Base-by-base conservation (phyloP, 2,329 filamentous ascomycete species). In the Drechslera avenae region DNA sequence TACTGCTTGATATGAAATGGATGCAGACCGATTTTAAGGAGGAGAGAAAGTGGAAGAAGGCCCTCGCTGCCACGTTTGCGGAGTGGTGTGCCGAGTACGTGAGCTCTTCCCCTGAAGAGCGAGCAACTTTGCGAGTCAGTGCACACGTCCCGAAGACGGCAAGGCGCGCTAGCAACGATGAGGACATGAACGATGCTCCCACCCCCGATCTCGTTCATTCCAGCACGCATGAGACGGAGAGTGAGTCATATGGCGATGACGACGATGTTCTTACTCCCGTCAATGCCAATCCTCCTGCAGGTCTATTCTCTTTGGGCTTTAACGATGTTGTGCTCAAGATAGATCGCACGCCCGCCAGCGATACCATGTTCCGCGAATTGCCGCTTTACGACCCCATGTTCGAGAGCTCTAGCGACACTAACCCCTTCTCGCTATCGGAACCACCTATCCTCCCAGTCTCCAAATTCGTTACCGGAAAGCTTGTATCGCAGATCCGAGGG, bases 11-110 rank as follows among this genome's bases (percentile, higher is more conserved):
- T 76, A 90, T 93, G 83, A 96, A 92, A 72, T 97, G 93, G 93
- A 95, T 99, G 90, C 85, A 92, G 42, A 97, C 91, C 1, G 94
- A 99, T 73, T 97, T 97, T 67, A 84, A 89, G 43, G 90, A 97
- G 73, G 94, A 97, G 72, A 81, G 91, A 33, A 96, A 96, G 71
- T 96, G 92, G 91, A 97, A 97, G 75, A 86, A 85, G 67, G 84
- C 88, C 2, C 83, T 88, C 30, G 92, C 92, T 4, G 87, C 87
- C 51, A 91, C 87, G 50, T 79, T 96, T 52, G 94, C 91, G 1
- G 80, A 86, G 64, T 89, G 88, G 64, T 97, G 93, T 72, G 90
- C 88, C 0, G 87, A 93, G 61, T 99, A 90, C 84, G 82, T 91
- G 31, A 80, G 82, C 17, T 83, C 87, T 31, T 80, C 79, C 30